Evolutionary conservation across 495 filamentous ascomycete species (phyloP), one percentile per base, ranked within the genome.

Genomic region (Filosporella fistucella): DNA sequence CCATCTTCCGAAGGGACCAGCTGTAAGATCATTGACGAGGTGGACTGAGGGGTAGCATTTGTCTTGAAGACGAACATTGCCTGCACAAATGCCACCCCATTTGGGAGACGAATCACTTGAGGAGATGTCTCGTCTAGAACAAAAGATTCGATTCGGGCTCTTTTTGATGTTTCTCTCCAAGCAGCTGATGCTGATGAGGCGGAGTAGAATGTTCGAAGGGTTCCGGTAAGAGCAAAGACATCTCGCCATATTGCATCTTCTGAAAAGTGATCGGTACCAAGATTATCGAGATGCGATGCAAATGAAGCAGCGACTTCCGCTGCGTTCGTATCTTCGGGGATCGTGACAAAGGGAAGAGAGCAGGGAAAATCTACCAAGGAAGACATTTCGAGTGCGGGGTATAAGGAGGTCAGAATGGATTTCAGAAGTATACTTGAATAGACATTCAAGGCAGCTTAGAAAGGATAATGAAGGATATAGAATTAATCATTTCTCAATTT

Each of bases 211-310:
- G 46, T 50, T 21, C 46, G 37, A 1, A 45, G 18, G 7, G 46
- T 45, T 3, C 46, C 52, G 10, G 41, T 50, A 1, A 55, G 10
- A 13, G 52, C 52, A 25, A 30, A 55, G 6, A 29, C 16, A 21
- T 55, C 52, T 30, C 45, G 38, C 51, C 51, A 54, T 33, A 54
- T 24, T 2, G 30, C 45, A 30, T 48, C 45, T 28, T 54, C 10
- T 4, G 23, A 37, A 32, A 54, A 45, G 18, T 43, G 2, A 1
- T 32, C 16, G 13, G 21, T 0, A 24, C 16, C 13, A 1, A 53
- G 22, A 29, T 42, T 16, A 5, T 20, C 10, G 11, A 52, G 17
- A 4, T 38, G 9, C 11, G 17, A 10, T 23, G 9, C 16, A 17
- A 37, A 23, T 16, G 3, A 7, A 2, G 39, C 9, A 3, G 39